phyloP scores from a whole-genome alignment of 805 yeast genomes.

The Lipomyces mesembrius region DNA sequence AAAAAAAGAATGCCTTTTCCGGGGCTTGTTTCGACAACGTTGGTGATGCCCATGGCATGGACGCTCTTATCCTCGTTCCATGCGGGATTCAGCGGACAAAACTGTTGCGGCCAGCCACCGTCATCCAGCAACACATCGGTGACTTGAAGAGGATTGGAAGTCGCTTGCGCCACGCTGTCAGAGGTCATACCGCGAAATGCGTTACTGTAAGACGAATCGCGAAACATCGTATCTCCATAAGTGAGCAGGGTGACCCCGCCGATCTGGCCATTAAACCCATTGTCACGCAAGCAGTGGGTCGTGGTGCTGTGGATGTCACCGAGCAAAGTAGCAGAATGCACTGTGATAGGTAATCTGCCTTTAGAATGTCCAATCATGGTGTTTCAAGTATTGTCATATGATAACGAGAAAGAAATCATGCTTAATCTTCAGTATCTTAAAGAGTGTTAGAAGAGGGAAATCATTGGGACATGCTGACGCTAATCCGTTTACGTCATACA shows the following conservation, averaged over 20 bases:
- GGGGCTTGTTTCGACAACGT: constrained; percentile 7
- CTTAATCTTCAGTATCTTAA: too few relatives aligned
- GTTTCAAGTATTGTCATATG: too few relatives aligned
- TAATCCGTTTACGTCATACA: too few relatives aligned
- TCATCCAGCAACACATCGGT: constrained; percentile 4
- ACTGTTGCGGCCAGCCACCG: constrained; percentile 10
- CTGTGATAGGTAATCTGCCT: neutral
- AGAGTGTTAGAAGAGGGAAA: too few relatives aligned
- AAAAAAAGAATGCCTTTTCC: neutral
- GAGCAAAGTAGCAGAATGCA: neutral
- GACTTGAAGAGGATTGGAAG: constrained; percentile 11
- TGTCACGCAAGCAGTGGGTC: constrained; percentile 10
- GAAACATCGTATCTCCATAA: constrained; percentile 11
- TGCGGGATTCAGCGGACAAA: constrained; percentile 10
- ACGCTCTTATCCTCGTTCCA: constrained; percentile 6
- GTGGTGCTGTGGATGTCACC: constrained; percentile 10
- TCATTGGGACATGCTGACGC: too few relatives aligned
- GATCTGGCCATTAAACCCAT: constrained; percentile 8
- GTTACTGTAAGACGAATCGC: constrained; percentile 5
- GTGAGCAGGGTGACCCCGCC: neutral
- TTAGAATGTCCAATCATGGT: neutral
- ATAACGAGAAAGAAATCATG: too few relatives aligned
- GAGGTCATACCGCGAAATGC: constrained; percentile 7
- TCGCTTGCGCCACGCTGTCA: constrained; percentile 8
- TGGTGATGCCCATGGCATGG: constrained; percentile 13